Percentiles rank a stretch among this genome's conserved stretches.
Conservation (phyloP, 257 asterid genomes). For the Solanum paucissectum region DNA sequence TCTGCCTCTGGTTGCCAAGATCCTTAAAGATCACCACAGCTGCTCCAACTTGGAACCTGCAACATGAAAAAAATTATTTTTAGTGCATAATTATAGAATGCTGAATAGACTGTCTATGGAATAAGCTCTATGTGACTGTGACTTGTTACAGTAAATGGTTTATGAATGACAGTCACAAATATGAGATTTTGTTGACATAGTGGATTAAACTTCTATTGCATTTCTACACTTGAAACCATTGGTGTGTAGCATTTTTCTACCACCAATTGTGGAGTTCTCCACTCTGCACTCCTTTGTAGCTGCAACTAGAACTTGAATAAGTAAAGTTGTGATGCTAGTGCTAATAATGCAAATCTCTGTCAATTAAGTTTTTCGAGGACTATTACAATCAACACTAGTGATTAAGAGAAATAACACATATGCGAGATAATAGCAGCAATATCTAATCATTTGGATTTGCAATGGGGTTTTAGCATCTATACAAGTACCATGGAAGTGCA, state of each 20-base stretch:
- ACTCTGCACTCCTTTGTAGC: background rate
- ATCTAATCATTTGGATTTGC: background rate
- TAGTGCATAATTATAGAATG: background rate
- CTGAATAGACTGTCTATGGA: background rate
- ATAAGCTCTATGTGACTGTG: background rate
- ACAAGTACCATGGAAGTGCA: background rate
- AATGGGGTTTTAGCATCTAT: background rate
- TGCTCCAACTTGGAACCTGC: constrained; percentile 79
- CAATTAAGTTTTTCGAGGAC: background rate
- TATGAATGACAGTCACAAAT: background rate
- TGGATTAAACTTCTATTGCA: background rate
- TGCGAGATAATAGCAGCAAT: background rate
- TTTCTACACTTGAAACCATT: background rate
- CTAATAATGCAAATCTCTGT: background rate
- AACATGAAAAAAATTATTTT: background rate
- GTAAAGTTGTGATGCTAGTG: background rate
- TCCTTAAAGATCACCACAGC: constrained; percentile 53
- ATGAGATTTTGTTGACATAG: background rate
- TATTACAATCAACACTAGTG: background rate
- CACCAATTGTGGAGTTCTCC: background rate
- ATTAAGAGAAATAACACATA: background rate
- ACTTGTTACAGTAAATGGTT: background rate
- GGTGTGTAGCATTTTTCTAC: background rate
- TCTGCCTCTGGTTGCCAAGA: constrained; percentile 28
- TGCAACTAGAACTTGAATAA: background rate